Evolutionary conservation across 73 alveolate species (phyloP), one percentile per base, ranked within the genome.

Genomic region (Tetrahymena thermophila): DNA sequence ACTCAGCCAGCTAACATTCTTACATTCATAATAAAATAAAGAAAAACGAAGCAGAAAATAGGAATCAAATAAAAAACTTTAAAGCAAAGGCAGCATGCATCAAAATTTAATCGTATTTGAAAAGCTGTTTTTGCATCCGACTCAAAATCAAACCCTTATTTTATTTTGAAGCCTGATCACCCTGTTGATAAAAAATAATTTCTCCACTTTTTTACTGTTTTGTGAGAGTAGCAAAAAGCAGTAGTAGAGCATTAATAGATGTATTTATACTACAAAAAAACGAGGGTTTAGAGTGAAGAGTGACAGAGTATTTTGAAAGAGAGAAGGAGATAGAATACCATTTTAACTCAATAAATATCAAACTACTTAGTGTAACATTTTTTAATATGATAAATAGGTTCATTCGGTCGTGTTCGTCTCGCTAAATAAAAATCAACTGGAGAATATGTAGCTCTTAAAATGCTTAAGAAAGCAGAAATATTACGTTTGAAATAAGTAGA

Each of bases 331-430:
- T 50, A 50, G 83, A 50, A 50, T 10, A 8, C 31, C 83, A 50
- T 50, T 50, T 50, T 50, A 19, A 50, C 15, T 50, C 28, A 71
- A 71, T 28, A 71, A 1, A 1, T 28, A 71, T 71, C 1, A 71
- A 23, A 71, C 4, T 7, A 1, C 17, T 4, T 25, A 0, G 23
- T 71, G 10, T 28, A 71, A 71, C 35, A n/a, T 28, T 23, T 71
- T 57, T 71, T n/a, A n/a, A 25, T 71, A 1, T 71, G 35, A 28
- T 71, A 99, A 96, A 97, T 99, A 94, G 99, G 99, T 43, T 97
- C 99, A 35, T 99, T 98, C 93, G 99, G 99, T 19, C 97, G 99
- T 50, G 99, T 98, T 23, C 96, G 99, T n/a, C 96, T 98, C 56
- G 98, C 97, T 71, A 97, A 97, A 95, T 96, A 96, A 94, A 97